Evolutionary conservation across 2,329 filamentous ascomycete species (phyloP).

Genomic region (Orbilia quercus): DNA sequence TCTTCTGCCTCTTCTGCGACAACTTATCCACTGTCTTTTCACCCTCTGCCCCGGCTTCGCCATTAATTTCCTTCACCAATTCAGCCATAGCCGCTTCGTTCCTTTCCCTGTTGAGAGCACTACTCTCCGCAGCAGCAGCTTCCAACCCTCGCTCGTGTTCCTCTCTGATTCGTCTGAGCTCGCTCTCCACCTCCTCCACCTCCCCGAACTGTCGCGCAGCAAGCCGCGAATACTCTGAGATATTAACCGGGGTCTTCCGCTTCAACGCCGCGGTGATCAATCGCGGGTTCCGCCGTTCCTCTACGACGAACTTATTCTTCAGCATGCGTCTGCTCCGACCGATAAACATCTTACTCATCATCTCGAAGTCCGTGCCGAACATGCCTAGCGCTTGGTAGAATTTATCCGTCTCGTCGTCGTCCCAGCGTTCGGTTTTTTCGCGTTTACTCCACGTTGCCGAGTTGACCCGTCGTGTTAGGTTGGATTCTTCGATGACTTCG

Average conservation of each 20-base stretch:
- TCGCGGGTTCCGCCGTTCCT: slow-evolving; percentile 75
- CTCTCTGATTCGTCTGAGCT: slow-evolving; percentile 62
- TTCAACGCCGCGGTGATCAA: slow-evolving; percentile 74
- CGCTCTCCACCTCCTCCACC: slow-evolving; percentile 61
- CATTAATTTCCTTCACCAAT: slow-evolving; percentile 55
- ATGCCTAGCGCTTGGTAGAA: slow-evolving; percentile 80
- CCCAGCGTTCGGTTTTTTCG: slow-evolving; percentile 75
- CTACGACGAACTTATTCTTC: slow-evolving; percentile 84
- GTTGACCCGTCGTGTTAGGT: slow-evolving; percentile 78
- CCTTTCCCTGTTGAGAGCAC: slow-evolving; percentile 60
- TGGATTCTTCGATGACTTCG: slow-evolving; percentile 79
- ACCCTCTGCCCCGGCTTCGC: slow-evolving; percentile 56
- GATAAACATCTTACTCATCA: slow-evolving; percentile 80
- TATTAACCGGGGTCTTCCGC: slow-evolving; percentile 62
- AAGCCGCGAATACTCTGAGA: slow-evolving; percentile 61
- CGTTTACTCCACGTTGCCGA: slow-evolving; percentile 76
- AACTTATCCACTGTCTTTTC: slow-evolving; percentile 59
- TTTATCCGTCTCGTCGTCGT: slow-evolving; percentile 74
- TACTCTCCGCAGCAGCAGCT: slow-evolving; percentile 60
- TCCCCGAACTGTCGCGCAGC: slow-evolving; percentile 59
- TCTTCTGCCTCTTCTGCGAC: slow-evolving; percentile 57
- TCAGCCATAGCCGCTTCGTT: slow-evolving; percentile 59
- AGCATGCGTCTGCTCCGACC: slow-evolving; percentile 77
- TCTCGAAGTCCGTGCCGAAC: slow-evolving; percentile 86
- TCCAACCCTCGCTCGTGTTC: slow-evolving; percentile 59